Evolutionary conservation across 179 eudicot species (phyloP).

Genomic region (Dionaea muscipula): DNA sequence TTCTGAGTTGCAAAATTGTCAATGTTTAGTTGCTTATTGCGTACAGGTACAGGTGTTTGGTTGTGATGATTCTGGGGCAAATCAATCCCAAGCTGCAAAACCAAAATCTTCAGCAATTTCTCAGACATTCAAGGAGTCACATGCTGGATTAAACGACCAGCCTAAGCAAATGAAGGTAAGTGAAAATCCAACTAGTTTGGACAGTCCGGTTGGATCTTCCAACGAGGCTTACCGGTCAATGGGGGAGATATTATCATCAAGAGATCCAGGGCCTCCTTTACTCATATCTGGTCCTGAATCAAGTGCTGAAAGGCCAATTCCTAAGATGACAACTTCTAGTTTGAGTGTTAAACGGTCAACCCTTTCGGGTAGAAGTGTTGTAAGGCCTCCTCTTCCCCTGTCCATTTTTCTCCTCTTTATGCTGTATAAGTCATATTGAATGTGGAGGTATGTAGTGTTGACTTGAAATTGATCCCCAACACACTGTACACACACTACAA

Average conservation of each 20-base stretch:
- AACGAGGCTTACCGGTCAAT: conserved; percentile 55
- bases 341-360: conserved; percentile 46
- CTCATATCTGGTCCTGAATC: conserved; percentile 43
- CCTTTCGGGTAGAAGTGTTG: conserved; percentile 75
- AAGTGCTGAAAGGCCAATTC: conserved; percentile 37
- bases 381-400: conserved; percentile 23
- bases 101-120: conserved; percentile 35
- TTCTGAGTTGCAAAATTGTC: conserved; percentile 1
- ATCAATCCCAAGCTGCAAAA: conserved; percentile 31
- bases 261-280: conserved; percentile 73
- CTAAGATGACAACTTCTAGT: conserved; percentile 36
- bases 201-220: conserved; percentile 24
- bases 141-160: conserved; percentile 30
- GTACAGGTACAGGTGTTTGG: conserved; percentile 40
- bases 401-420: neutral
- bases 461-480: too few species aligned
- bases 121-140: conserved; percentile 28
- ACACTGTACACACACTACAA: too few species aligned
- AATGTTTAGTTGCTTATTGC: conserved; percentile 8
- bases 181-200: conserved; percentile 26
- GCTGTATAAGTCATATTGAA: neutral
- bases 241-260: conserved; percentile 74
- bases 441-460: too few species aligned
- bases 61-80: conserved; percentile 47
- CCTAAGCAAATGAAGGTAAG: conserved; percentile 24